A percentile compares a stretch with the other conserved stretches of the same genome.
Evolutionary conservation across 1,284 basidiomycete species (phyloP).

Genomic region (Flammula alnicola): DNA sequence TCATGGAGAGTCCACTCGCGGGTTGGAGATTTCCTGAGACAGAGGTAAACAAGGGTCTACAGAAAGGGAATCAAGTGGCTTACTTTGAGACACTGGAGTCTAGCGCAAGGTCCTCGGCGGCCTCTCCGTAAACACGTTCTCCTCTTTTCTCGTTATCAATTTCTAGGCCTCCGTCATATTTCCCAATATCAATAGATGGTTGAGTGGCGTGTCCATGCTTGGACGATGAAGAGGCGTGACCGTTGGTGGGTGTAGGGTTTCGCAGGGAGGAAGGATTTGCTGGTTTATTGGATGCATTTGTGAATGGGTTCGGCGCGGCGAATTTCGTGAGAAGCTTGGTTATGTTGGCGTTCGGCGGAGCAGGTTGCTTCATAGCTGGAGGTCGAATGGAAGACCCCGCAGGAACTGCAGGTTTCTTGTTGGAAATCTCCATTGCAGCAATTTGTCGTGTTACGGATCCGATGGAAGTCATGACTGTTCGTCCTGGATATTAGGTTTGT

Average conservation of each 20-base stretch:
- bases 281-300: conserved; percentile 39
- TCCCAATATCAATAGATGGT: conserved; percentile 71
- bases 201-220: conserved; percentile 23
- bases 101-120: conserved; percentile 75
- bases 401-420: conserved; percentile 31
- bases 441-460: conserved; percentile 41
- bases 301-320: conserved; percentile 57
- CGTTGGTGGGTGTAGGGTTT: conserved; percentile 30
- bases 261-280: conserved; percentile 44
- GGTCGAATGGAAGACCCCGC: conserved; percentile 31
- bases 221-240: conserved; percentile 20
- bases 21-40: conserved; percentile 63
- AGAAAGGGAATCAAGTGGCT: conserved; percentile 27
- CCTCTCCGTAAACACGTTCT: conserved; percentile 68
- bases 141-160: conserved; percentile 73
- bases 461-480: conserved; percentile 36
- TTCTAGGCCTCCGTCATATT: conserved; percentile 88
- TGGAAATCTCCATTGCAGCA: conserved; percentile 39
- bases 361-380: conserved; percentile 54
- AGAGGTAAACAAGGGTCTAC: not conserved
- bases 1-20: conserved; percentile 84
- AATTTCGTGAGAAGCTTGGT: conserved; percentile 71
- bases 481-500: not conserved
- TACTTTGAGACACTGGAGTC: conserved; percentile 75
- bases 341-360: conserved; percentile 57